Evolutionary conservation across 441 rosid genomes (phyloP).

Genomic region (Melianthus villosus): DNA sequence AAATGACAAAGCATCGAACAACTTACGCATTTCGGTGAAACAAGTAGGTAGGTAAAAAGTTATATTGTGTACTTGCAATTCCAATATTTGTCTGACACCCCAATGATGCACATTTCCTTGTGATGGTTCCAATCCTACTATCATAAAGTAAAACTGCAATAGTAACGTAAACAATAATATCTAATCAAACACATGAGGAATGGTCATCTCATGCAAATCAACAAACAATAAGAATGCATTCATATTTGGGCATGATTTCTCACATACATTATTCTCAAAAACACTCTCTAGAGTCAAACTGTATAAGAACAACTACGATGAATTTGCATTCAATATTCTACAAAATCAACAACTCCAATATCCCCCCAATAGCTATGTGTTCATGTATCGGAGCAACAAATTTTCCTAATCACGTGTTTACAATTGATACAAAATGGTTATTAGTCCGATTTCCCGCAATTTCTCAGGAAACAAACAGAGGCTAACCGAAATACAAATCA

Average conservation of each 20-base stretch:
- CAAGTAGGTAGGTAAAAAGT: slow-evolving; percentile 14
- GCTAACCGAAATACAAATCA: background rate
- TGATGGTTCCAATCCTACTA: slow-evolving; percentile 6
- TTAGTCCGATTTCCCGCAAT: background rate
- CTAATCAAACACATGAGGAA: background rate
- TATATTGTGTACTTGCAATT: slow-evolving; percentile 11
- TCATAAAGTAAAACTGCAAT: slow-evolving; percentile 25
- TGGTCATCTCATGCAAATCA: background rate
- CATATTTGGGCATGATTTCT: background rate
- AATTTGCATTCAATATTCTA: too few species aligned
- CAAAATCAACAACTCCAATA: too few species aligned
- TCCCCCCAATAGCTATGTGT: too few species aligned
- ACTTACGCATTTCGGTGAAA: slow-evolving; percentile 32
- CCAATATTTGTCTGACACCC: slow-evolving; percentile 11
- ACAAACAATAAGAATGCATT: background rate
- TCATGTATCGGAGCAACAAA: too few species aligned
- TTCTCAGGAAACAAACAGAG: background rate
- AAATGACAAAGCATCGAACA: background rate
- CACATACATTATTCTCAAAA: too few species aligned
- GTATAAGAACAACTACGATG: too few species aligned
- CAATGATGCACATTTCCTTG: slow-evolving; percentile 10
- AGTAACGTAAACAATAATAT: background rate
- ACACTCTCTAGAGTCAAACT: too few species aligned
- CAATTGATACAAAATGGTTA: background rate
- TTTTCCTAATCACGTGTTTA: background rate